Conservation (phyloP, 2,329 filamentous ascomycete genomes). For the Trichoderma sp. region DNA sequence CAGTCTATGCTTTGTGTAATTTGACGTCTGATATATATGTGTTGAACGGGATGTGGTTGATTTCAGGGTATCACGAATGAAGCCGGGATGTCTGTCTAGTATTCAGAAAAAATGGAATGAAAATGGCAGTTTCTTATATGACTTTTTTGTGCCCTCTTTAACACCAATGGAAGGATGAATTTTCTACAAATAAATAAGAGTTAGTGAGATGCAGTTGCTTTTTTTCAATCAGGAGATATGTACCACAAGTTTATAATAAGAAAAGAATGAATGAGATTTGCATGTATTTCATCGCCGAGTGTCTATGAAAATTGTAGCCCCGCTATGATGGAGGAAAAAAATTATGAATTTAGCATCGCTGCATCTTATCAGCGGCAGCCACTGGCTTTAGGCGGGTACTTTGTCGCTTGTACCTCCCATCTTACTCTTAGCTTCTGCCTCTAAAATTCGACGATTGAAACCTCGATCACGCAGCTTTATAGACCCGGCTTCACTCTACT, state of each 20-base stretch:
- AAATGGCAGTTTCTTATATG: background rate
- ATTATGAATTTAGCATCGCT: background rate
- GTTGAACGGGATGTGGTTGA: background rate
- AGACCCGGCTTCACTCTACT: background rate
- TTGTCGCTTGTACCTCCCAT: background rate
- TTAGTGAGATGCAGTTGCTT: background rate
- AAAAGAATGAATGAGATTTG: background rate
- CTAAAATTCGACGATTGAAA: background rate
- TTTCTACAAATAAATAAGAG: background rate
- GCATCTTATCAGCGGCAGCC: background rate
- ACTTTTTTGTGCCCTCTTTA: background rate
- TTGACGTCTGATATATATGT: no score
- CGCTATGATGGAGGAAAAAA: slow-evolving; percentile 5
- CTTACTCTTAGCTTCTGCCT: background rate
- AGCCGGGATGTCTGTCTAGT: background rate
- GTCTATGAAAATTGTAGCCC: slow-evolving; percentile 1
- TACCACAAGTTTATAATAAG: background rate
- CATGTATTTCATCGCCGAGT: background rate
- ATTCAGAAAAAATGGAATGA: background rate
- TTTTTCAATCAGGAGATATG: background rate
- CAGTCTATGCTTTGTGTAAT: background rate
- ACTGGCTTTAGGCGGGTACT: background rate
- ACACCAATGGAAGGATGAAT: background rate
- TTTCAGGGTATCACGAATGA: background rate
- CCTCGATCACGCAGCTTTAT: background rate